These are phyloP conservation scores for Hanseniaspora sp. DNA, from an alignment of 1,139 yeast species.

Conservation along the genomic window DNA sequence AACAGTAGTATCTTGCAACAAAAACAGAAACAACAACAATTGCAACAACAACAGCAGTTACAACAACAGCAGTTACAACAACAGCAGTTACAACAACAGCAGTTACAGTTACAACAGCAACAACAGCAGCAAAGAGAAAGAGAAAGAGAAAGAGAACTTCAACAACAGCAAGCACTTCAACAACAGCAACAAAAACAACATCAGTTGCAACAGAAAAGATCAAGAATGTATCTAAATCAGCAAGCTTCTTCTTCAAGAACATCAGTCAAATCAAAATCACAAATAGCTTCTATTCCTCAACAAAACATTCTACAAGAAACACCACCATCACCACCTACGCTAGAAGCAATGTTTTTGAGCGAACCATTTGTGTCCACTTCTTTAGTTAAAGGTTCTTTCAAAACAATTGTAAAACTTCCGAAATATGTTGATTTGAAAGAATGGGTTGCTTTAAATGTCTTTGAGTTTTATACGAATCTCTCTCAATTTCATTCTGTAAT, in stretches of 20 bases:
- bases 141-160: slow-evolving; percentile 16
- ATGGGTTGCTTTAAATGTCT: slow-evolving; percentile 89
- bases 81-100: slow-evolving; percentile 17
- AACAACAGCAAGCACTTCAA: slow-evolving; percentile 8
- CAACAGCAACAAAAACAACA: slow-evolving; percentile 16
- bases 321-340: slow-evolving; percentile 38
- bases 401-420: slow-evolving; percentile 88
- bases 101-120: slow-evolving; percentile 21
- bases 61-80: slow-evolving; percentile 3
- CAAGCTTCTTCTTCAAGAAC: slow-evolving; percentile 2
- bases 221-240: slow-evolving; percentile 12
- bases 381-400: slow-evolving; percentile 91
- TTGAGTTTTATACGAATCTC: slow-evolving; percentile 76
- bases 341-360: slow-evolving; percentile 47
- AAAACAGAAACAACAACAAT: slow-evolving; percentile 13
- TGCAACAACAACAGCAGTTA: not conserved
- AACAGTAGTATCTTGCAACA: not conserved
- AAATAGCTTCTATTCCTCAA: slow-evolving; percentile 18
- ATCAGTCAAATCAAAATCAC: slow-evolving; percentile 2
- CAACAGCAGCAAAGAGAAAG: slow-evolving; percentile 19
- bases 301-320: slow-evolving; percentile 18
- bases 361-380: slow-evolving; percentile 94
- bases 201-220: slow-evolving; percentile 1
- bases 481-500: slow-evolving; percentile 82
- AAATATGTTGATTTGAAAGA: slow-evolving; percentile 89